phyloP scores from a whole-genome alignment of 352 stramenopile genomes.

The Peronospora farinosa region DNA sequence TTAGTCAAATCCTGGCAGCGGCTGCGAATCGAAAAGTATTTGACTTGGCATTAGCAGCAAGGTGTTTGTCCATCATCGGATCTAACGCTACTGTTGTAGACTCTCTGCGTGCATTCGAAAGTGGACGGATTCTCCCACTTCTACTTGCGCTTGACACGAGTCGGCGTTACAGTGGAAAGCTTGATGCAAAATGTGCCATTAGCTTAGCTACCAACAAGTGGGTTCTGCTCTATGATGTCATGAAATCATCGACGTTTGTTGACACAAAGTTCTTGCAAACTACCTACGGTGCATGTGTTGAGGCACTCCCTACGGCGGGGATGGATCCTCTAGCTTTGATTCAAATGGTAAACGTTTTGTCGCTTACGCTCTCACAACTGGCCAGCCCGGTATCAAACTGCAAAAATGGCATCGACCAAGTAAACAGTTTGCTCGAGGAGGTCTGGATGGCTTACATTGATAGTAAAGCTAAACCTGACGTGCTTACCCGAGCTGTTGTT shows the following conservation, averaged over 20 bases:
- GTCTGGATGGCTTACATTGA: constrained; percentile 70
- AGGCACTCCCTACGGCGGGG: constrained; percentile 46
- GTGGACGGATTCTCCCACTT: constrained; percentile 27
- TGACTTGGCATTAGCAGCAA: constrained; percentile 36
- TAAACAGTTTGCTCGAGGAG: constrained; percentile 43
- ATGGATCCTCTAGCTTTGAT: constrained; percentile 50
- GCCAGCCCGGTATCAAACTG: constrained; percentile 24
- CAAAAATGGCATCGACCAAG: constrained; percentile 16
- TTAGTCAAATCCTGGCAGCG: constrained; percentile 21
- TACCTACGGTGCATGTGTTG: constrained; percentile 41
- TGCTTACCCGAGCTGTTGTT: constrained; percentile 57
- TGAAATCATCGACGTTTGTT: constrained; percentile 48
- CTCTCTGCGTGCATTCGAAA: constrained; percentile 34
- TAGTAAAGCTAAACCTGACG: constrained; percentile 62
- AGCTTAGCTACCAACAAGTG: constrained; percentile 50
- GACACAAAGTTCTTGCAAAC: constrained; percentile 31
- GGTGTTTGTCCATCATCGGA: constrained; percentile 31
- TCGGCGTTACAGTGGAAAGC: constrained; percentile 26
- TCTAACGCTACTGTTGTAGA: constrained; percentile 27
- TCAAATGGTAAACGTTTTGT: constrained; percentile 67
- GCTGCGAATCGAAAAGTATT: constrained; percentile 11
- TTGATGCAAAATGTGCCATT: constrained; percentile 30
- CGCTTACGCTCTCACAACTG: constrained; percentile 43
- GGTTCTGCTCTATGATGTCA: constrained; percentile 42
- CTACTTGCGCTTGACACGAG: constrained; percentile 33